A percentile compares a stretch with the other conserved stretches of the same genome.
Conservation (phyloP, 176 grass and related monocot species). For the Musa troglodytarum region DNA sequence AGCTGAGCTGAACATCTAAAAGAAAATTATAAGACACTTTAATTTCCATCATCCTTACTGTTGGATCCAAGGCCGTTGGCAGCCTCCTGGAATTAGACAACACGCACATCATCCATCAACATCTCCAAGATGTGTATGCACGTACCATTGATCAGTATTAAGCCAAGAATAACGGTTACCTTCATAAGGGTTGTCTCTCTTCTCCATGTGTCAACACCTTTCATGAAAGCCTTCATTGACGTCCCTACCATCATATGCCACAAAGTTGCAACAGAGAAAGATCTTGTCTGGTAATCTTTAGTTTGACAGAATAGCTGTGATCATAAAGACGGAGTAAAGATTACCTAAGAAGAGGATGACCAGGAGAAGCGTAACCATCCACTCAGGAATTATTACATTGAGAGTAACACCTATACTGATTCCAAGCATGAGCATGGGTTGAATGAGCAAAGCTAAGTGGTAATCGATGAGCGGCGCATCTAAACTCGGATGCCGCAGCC, state of each 20-base stretch:
- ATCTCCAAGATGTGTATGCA: too few relatives aligned
- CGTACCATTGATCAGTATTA: too few relatives aligned
- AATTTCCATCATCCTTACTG: background rate
- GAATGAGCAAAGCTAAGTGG: constrained; percentile 61
- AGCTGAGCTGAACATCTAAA: background rate
- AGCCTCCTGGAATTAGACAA: constrained; percentile 35
- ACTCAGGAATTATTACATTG: constrained; percentile 73
- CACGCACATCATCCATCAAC: background rate
- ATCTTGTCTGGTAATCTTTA: background rate
- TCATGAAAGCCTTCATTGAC: constrained; percentile 73
- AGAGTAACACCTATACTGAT: constrained; percentile 83
- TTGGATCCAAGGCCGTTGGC: constrained; percentile 7
- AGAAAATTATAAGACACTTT: background rate
- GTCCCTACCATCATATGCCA: constrained; percentile 29
- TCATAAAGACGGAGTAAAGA: background rate
- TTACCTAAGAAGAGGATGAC: constrained; percentile 70
- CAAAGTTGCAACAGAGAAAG: too few relatives aligned
- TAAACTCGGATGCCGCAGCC: constrained; percentile 60
- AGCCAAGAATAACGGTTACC: constrained; percentile 16
- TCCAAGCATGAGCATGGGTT: constrained; percentile 82
- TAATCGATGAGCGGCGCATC: constrained; percentile 77
- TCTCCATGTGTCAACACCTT: constrained; percentile 75
- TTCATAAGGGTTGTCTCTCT: constrained; percentile 55
- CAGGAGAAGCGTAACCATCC: constrained; percentile 71
- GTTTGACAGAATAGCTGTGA: background rate